Percentiles rank a stretch among this genome's conserved stretches.
phyloP scores from a whole-genome alignment of 2,329 filamentous ascomycete genomes.

The Alternaria brassicicola region DNA sequence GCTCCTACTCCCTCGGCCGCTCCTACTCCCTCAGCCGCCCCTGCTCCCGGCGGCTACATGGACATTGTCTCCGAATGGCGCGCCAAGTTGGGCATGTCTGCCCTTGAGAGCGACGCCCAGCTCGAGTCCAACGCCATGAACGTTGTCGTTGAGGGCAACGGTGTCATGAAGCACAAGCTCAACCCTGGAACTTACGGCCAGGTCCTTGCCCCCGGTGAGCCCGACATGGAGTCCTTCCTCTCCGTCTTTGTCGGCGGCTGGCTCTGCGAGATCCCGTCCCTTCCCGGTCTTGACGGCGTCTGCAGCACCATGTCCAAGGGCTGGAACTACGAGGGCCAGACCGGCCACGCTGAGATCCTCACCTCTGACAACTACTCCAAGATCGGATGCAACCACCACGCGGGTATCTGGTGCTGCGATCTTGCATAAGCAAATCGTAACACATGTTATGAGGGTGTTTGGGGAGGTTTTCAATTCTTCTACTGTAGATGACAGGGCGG shows the following conservation, averaged over 20 bases:
- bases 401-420: slow-evolving; percentile 43
- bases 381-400: slow-evolving; percentile 35
- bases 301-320: slow-evolving; percentile 33
- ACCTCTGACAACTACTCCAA: slow-evolving; percentile 32
- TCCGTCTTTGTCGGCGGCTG: slow-evolving; percentile 43
- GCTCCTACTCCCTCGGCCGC: slow-evolving; percentile 11
- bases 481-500: slow-evolving; percentile 18
- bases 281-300: slow-evolving; percentile 33
- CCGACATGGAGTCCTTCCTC: slow-evolving; percentile 28
- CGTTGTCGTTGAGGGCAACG: slow-evolving; percentile 31
- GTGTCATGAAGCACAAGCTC: slow-evolving; percentile 43
- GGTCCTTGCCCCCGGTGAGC: slow-evolving; percentile 37
- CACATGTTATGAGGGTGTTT: neutral
- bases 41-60: slow-evolving; percentile 32
- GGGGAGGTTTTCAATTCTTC: slow-evolving; percentile 8
- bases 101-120: slow-evolving; percentile 22
- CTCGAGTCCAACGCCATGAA: slow-evolving; percentile 38
- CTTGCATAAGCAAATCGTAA: slow-evolving; percentile 28
- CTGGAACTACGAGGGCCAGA: slow-evolving; percentile 40
- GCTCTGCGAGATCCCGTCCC: slow-evolving; percentile 43
- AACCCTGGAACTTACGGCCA: slow-evolving; percentile 37
- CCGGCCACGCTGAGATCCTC: slow-evolving; percentile 44
- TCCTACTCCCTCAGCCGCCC: slow-evolving; percentile 12
- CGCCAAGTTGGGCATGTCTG: slow-evolving; percentile 32
- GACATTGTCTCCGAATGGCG: slow-evolving; percentile 37